phyloP scores from a whole-genome alignment of 176 grass and related monocot genomes.

The Oryza longistaminata region DNA sequence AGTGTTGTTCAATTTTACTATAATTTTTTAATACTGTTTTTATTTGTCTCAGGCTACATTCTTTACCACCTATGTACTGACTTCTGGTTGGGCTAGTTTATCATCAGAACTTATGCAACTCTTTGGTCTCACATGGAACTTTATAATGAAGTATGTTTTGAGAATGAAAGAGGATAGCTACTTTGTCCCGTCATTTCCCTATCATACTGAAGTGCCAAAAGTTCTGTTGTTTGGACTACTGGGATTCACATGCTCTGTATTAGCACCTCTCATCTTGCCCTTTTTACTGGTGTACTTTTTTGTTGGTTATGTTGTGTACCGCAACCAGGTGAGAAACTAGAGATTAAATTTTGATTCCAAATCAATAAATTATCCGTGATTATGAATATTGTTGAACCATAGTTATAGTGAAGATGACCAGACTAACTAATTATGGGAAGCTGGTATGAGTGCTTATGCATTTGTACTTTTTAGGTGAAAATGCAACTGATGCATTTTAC shows the following conservation, averaged over 20 bases:
- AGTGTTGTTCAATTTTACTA: conserved; percentile 1
- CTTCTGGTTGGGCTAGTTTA: conserved; percentile 94
- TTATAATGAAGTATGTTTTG: conserved; percentile 69
- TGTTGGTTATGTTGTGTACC: conserved; percentile 84
- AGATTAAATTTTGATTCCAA: background rate
- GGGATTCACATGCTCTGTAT: conserved; percentile 88
- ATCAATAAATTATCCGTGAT: background rate
- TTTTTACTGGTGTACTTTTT: conserved; percentile 90
- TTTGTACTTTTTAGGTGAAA: background rate
- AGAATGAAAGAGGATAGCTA: conserved; percentile 53
- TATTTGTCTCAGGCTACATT: conserved; percentile 81
- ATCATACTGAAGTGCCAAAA: conserved; percentile 91
- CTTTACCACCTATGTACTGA: conserved; percentile 90
- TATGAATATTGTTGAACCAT: background rate
- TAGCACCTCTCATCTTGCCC: conserved; percentile 88
- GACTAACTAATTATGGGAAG: background rate
- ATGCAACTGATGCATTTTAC: background rate
- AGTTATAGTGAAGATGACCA: background rate
- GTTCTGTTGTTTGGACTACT: conserved; percentile 78
- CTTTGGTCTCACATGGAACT: conserved; percentile 74
- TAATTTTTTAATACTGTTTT: conserved; percentile 24
- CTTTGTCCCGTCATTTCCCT: conserved; percentile 69
- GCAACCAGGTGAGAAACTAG: conserved; percentile 74
- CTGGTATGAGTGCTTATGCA: background rate
- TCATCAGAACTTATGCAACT: conserved; percentile 91